Evolutionary conservation across 768 basidiomycete genomes (phyloP).

Genomic region (Tulasnella sp.): DNA sequence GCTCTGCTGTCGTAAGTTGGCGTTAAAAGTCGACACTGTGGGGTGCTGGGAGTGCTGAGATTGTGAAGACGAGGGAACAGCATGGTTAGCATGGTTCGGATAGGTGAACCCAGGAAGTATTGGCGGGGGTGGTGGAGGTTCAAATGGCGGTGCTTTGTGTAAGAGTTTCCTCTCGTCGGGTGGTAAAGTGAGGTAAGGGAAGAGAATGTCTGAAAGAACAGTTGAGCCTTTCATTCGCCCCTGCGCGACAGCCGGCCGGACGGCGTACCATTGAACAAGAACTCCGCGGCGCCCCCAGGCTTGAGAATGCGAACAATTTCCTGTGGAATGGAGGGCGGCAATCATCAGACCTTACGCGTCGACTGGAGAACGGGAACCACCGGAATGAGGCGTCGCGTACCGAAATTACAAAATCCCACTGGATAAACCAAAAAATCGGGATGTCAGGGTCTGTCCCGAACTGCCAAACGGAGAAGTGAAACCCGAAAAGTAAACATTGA

Average conservation of each 20-base stretch:
- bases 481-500: background rate
- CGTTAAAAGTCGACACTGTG: background rate
- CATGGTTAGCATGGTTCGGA: background rate
- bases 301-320: conserved; percentile 28
- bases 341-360: background rate
- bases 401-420: conserved; percentile 30
- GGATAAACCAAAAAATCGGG: background rate
- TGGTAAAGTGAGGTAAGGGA: conserved; percentile 19
- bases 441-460: background rate
- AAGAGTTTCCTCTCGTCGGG: conserved; percentile 3
- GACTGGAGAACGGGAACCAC: background rate
- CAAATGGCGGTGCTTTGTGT: background rate
- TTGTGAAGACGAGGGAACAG: background rate
- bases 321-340: background rate
- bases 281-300: conserved; percentile 29
- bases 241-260: background rate
- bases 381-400: conserved; percentile 3
- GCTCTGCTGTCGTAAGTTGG: conserved; percentile 10
- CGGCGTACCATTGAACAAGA: conserved; percentile 28
- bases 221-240: background rate
- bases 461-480: background rate
- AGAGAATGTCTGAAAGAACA: conserved; percentile 26
- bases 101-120: background rate
- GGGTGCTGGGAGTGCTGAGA: background rate
- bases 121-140: background rate